Evolutionary conservation across 2,329 filamentous ascomycete species (phyloP).

Genomic region (Rhynchosporium secalis): DNA sequence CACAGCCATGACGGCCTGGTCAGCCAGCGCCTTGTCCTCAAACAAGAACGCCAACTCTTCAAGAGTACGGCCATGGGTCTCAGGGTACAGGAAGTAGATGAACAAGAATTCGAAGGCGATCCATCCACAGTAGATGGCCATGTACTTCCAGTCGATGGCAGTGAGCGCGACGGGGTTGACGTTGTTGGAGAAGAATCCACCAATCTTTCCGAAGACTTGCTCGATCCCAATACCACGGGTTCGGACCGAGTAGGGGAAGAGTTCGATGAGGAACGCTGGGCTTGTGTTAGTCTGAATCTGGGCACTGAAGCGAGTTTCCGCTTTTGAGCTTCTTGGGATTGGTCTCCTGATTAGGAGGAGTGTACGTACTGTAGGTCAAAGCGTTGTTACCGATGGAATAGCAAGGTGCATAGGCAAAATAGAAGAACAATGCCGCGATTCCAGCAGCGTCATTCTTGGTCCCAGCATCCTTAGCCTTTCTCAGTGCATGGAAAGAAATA

Average conservation of each 20-base stretch:
- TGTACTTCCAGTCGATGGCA: constrained; percentile 46
- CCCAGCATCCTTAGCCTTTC: constrained; percentile 40
- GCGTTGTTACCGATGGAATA: constrained; percentile 68
- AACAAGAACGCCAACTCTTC: constrained; percentile 49
- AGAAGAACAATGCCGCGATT: constrained; percentile 53
- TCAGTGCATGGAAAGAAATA: constrained; percentile 46
- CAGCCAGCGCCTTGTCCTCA: constrained; percentile 42
- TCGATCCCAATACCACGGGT: constrained; percentile 35
- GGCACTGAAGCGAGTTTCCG: neutral
- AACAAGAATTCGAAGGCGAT: constrained; percentile 45
- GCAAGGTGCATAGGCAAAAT: constrained; percentile 57
- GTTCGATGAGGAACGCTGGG: constrained; percentile 55
- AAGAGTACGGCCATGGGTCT: constrained; percentile 46
- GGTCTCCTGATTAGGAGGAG: neutral
- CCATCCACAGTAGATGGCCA: constrained; percentile 48
- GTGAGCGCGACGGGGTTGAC: constrained; percentile 48
- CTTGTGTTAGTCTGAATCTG: constrained; percentile 38
- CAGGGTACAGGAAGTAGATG: constrained; percentile 49
- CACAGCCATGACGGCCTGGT: constrained; percentile 41
- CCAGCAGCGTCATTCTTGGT: constrained; percentile 29
- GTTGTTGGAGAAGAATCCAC: constrained; percentile 51
- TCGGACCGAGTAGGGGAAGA: constrained; percentile 54
- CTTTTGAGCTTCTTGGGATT: neutral
- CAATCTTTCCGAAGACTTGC: constrained; percentile 42
- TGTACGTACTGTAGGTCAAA: constrained; percentile 57